Conservation (phyloP, 495 filamentous ascomycete species). For the Clavariopsis aquatica region DNA sequence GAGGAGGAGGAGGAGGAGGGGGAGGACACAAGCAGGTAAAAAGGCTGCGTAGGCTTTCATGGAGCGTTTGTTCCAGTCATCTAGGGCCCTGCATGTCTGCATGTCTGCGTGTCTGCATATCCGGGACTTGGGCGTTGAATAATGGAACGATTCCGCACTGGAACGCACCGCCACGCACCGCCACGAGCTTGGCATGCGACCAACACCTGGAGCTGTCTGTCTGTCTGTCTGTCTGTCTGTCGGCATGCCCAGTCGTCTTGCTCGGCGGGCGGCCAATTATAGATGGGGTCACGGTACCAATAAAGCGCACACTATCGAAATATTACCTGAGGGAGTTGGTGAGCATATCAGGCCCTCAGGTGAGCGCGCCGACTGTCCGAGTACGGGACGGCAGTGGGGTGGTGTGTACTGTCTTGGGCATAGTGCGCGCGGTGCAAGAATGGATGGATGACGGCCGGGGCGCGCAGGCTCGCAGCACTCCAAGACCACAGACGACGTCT, state of each 20-base stretch:
- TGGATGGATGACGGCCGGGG: background rate
- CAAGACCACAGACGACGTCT: too few relatives aligned
- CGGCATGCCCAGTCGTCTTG: too few relatives aligned
- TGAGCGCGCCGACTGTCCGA: slow-evolving; percentile 1
- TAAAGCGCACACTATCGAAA: slow-evolving; percentile 3
- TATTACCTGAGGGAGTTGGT: background rate
- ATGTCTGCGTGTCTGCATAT: too few relatives aligned
- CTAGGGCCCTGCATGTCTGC: too few relatives aligned
- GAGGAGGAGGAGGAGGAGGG: too few relatives aligned
- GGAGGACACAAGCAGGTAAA: too few relatives aligned
- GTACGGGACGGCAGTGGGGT: background rate
- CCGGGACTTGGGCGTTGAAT: too few relatives aligned
- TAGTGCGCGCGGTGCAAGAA: background rate
- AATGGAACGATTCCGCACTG: too few relatives aligned
- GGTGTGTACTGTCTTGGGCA: slow-evolving; percentile 1
- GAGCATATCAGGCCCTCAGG: background rate
- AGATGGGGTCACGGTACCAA: slow-evolving; percentile 9
- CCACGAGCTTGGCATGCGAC: background rate
- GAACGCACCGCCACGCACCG: background rate
- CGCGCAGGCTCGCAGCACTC: too few relatives aligned
- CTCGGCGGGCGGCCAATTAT: background rate
- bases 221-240: background rate
- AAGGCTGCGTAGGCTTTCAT: too few relatives aligned
- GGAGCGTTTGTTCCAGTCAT: too few relatives aligned
- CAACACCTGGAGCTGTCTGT: background rate